Evolutionary conservation across 192 early-diverging fungal species (phyloP).

Genomic region (Coemansia sp.): DNA sequence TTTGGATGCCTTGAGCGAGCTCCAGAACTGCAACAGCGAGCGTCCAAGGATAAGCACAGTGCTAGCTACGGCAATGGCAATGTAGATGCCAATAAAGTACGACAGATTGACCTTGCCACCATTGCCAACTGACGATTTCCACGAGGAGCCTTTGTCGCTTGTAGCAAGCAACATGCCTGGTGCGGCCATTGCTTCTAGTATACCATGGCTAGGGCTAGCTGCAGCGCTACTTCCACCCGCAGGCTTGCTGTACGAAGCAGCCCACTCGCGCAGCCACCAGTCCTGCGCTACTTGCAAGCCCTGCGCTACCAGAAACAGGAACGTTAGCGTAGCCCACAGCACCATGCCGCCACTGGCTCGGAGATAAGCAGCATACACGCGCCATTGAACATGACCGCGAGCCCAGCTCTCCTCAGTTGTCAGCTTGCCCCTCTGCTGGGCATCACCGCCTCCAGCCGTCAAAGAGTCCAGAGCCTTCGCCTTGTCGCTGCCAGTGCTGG

Average conservation of each 20-base stretch:
- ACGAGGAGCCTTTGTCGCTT: no score
- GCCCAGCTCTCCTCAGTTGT: slow-evolving; percentile 81
- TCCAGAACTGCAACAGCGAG: slow-evolving; percentile 51
- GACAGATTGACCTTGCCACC: slow-evolving; percentile 67
- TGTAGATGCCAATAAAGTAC: slow-evolving; percentile 76
- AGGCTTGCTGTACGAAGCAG: slow-evolving; percentile 33
- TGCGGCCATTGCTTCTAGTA: background rate
- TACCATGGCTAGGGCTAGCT: background rate
- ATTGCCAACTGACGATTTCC: slow-evolving; percentile 78
- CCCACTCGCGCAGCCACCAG: slow-evolving; percentile 58
- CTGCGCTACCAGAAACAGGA: slow-evolving; percentile 32
- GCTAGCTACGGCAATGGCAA: slow-evolving; percentile 33
- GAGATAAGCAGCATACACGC: slow-evolving; percentile 80
- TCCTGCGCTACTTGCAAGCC: slow-evolving; percentile 45
- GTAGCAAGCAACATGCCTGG: slow-evolving; percentile 30
- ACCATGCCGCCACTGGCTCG: slow-evolving; percentile 66
- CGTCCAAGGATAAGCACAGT: slow-evolving; percentile 29
- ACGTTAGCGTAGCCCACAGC: slow-evolving; percentile 62
- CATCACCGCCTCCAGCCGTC: background rate
- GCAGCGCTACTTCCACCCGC: background rate
- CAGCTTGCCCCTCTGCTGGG: slow-evolving; percentile 59
- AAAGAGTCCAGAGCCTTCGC: slow-evolving; percentile 43
- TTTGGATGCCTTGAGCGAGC: slow-evolving; percentile 42
- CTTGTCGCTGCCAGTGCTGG: slow-evolving; percentile 16
- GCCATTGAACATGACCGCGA: slow-evolving; percentile 73